These are phyloP conservation scores for Rubia balearica DNA, from an alignment of 305 asterid species.

Conservation along the genomic window DNA sequence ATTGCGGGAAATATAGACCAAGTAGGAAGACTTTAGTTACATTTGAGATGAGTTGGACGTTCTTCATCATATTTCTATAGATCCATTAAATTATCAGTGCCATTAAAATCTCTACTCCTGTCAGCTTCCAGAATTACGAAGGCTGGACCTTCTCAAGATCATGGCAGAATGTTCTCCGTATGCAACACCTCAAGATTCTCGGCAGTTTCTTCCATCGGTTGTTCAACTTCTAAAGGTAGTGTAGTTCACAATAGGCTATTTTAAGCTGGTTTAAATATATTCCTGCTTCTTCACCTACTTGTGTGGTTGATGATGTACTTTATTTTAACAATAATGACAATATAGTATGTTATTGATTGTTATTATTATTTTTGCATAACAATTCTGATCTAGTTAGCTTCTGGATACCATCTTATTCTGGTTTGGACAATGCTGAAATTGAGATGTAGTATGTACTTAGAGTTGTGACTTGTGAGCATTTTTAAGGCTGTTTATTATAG, in stretches of 20 bases:
- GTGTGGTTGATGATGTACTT: background rate
- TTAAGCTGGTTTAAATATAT: background rate
- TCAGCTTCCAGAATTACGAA: constrained; percentile 78
- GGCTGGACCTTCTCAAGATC: constrained; percentile 70
- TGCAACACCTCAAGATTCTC: constrained; percentile 78
- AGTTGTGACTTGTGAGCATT: background rate
- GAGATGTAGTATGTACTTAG: background rate
- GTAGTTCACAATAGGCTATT: constrained; percentile 3
- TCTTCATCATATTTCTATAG: background rate
- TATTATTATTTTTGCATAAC: background rate
- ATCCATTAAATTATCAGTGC: constrained; percentile 19
- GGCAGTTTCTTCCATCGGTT: constrained; percentile 73
- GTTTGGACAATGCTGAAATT: background rate
- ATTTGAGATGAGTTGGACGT: background rate
- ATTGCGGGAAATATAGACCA: background rate
- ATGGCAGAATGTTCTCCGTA: constrained; percentile 80
- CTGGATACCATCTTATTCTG: background rate
- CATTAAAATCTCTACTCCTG: constrained; percentile 14
- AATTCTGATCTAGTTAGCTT: background rate
- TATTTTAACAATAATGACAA: background rate
- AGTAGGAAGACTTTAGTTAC: background rate
- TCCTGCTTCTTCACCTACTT: background rate
- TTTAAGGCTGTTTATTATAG: background rate
- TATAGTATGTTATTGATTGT: too few species aligned
- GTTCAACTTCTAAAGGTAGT: constrained; percentile 87